Base-by-base conservation (phyloP, 192 early-diverging fungal species). In the Rhizophagus prolifer region DNA sequence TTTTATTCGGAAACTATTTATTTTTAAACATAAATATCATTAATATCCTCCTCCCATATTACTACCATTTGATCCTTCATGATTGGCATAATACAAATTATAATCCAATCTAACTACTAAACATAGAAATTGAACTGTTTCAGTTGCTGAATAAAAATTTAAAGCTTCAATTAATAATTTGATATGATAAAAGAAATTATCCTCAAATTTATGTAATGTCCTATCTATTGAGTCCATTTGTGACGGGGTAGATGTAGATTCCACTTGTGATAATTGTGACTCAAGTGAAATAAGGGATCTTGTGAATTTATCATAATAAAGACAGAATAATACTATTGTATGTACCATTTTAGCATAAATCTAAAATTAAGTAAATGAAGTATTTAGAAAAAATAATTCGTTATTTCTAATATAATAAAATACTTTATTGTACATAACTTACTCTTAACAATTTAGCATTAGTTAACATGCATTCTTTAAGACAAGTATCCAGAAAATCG, bases 381-480 rank as follows among this genome's bases (percentile, higher is more conserved):
- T 34, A 60, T 23, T 36, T 14, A 63, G 26, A 13, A 46, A 41
- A 23, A 12, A n/a, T 65, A 34, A 59, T 12, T 2, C 26, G 28
- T 50, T 16, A 31, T 25, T 72, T 9, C 0, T 23, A 64, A 44
- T 26, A 64, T 25, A 3, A 34, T 16, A 23, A n/a, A 41, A 61
- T 36, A 9, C 19, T 19, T 7, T 44, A 63, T 58, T 26, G 7
- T 31, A 59, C 50, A 63, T 79, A 59, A 47, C 74, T 83, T 88
- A 94, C 93, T 85, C 93, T 88, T 73, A 97, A 84, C 38, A 98
- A 84, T 70, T 93, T 95, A 16, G 86, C 81, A 59, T 93, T 92
- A 10, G 92, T 95, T 28, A 98, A 78, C 87, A 97, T 94, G 77
- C 93, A 96, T 79, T 97, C 93, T 79, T 94, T 95, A 46, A 98